phyloP scores from a whole-genome alignment of 1,284 basidiomycete genomes.

The Fomitopsis betulina region DNA sequence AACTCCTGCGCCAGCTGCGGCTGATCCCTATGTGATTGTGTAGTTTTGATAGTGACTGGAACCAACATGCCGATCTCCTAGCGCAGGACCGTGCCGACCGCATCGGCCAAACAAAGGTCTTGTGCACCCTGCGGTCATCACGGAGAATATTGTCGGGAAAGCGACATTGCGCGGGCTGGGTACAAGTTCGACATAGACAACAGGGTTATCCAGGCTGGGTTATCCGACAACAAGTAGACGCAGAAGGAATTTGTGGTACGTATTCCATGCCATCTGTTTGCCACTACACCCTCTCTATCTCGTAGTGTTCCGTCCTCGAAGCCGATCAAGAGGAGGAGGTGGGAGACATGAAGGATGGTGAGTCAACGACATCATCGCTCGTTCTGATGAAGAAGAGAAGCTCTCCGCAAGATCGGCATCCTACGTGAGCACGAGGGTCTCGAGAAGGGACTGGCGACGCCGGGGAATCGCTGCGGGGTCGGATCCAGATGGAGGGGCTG shows the following conservation, averaged over 20 bases:
- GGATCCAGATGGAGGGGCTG: conserved; percentile 89
- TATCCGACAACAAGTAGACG: conserved; percentile 98
- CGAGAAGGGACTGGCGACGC: conserved; percentile 68
- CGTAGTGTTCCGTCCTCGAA: conserved; percentile 79
- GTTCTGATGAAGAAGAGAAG: conserved; percentile 75
- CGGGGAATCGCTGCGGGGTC: conserved; percentile 72
- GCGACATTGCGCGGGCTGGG: conserved; percentile 94
- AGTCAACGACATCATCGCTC: conserved; percentile 93
- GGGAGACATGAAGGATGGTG: conserved; percentile 96
- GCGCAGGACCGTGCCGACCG: conserved; percentile 99
- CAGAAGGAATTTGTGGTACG: conserved; percentile 89
- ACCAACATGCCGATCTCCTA: conserved; percentile 96
- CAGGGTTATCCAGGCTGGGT: conserved; percentile 98
- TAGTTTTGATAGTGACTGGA: conserved; percentile 93
- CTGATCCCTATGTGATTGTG: neutral
- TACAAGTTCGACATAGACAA: conserved; percentile 99
- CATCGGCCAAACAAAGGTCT: conserved; percentile 99
- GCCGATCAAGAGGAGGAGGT: conserved; percentile 90
- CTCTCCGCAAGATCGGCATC: conserved; percentile 82
- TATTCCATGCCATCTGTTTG: neutral
- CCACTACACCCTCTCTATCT: conserved; percentile 8
- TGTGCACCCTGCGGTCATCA: conserved; percentile 94
- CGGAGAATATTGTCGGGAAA: conserved; percentile 97
- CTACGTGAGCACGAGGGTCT: conserved; percentile 74
- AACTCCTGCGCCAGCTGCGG: conserved; percentile 8